These are phyloP conservation scores for Clonostachys rosea DNA, from an alignment of 2,329 filamentous ascomycete species.

Conservation along the genomic window DNA sequence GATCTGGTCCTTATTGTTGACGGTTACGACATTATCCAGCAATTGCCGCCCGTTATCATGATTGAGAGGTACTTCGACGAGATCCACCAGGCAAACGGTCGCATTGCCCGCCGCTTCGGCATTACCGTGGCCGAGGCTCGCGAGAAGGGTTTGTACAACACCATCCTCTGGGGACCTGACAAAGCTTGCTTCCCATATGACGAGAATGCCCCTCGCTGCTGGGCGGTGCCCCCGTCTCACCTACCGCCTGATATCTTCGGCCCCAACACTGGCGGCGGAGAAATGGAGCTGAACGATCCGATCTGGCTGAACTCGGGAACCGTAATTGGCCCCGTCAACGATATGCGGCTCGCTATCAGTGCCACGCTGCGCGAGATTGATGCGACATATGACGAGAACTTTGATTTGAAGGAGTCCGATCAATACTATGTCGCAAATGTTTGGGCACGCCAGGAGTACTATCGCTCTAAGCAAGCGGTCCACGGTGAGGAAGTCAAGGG, in stretches of 20 bases:
- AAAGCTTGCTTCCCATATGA: slow-evolving; percentile 37
- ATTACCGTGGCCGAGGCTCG: slow-evolving; percentile 20
- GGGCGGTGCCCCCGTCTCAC: slow-evolving; percentile 27
- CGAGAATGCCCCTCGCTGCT: slow-evolving; percentile 28
- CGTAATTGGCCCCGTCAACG: slow-evolving; percentile 30
- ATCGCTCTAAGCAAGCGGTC: slow-evolving; percentile 20
- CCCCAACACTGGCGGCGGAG: slow-evolving; percentile 21
- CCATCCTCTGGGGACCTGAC: slow-evolving; percentile 37
- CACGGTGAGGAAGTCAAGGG: slow-evolving; percentile 9
- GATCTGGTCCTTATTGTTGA: slow-evolving; percentile 63
- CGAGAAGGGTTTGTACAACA: slow-evolving; percentile 23
- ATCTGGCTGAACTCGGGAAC: slow-evolving; percentile 41
- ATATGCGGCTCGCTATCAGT: slow-evolving; percentile 16
- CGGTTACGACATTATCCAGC: slow-evolving; percentile 60
- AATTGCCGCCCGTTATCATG: slow-evolving; percentile 59
- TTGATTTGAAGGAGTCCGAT: slow-evolving; percentile 27
- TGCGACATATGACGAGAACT: slow-evolving; percentile 13
- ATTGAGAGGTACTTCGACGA: slow-evolving; percentile 57
- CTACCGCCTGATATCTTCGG: slow-evolving; percentile 26
- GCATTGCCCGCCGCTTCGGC: slow-evolving; percentile 44
- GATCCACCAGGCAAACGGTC: slow-evolving; percentile 44
- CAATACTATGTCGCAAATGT: slow-evolving; percentile 37
- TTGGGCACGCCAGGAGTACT: slow-evolving; percentile 35
- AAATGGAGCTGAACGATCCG: slow-evolving; percentile 21
- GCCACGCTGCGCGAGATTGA: slow-evolving; percentile 14